Evolutionary conservation across 2,329 filamentous ascomycete genomes (phyloP), one percentile per base, ranked within the genome.

Genomic region (Ophiocordyceps camponoti-saundersi): DNA sequence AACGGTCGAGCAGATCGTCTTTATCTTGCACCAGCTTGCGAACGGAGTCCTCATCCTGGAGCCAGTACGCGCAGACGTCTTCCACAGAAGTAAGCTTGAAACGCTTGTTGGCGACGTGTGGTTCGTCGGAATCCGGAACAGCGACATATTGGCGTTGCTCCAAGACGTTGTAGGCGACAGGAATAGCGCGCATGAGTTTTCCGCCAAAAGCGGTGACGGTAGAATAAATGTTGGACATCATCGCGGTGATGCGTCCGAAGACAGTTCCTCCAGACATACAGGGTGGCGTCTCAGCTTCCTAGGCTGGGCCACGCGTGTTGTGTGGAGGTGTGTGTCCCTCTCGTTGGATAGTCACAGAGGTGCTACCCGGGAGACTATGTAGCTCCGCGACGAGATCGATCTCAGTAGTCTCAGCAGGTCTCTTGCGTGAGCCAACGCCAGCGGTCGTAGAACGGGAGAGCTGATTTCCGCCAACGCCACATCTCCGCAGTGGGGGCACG

Each of bases 391-490:
- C 52, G 47, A 62, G 51, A 48, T 61, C 58, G 45, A 59, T 50
- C 53, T 62, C 60, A 40, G 54, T 49, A 45, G 57, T 51, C 52
- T 59, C 44, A 46, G 59, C 57, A 47, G 46, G 53, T 48, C 59
- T 57, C 48, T 61, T 61, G 51, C 50, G 56, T 45, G 55, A 56
- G 44, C 49, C 48, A 49, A 43, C 55, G 50, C 57, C 59, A 61
- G 60, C 53, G 55, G 56, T 54, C 41, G 48, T 46, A 42, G 52
- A 46, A 40, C 4, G 39, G 18, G 39, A 12, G 13, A 34, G 45
- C 39, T 32, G 26, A 20, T 23, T n/a, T 23, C 16, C 5, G 15
- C 15, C 12, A 20, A 13, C 13, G 23, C 45, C 36, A 29, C 45
- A 40, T 34, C 30, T 15, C 29, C 8, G 26, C 21, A 26, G 32